These are phyloP conservation scores for Cystobasidium slooffiae DNA, from an alignment of 1,284 basidiomycete genomes.

Conservation along the genomic window DNA sequence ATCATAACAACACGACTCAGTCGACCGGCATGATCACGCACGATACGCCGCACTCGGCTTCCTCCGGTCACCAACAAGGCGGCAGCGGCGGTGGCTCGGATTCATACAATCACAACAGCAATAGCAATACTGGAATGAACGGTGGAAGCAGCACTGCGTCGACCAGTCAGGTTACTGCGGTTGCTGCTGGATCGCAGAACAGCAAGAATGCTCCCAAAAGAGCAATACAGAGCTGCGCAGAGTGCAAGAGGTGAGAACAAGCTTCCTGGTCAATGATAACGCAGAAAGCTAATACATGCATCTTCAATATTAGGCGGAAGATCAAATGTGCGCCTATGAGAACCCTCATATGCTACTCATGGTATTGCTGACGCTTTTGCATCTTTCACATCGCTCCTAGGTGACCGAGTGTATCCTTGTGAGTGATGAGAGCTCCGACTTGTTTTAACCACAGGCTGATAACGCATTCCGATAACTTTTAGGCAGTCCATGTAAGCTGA, in stretches of 20 bases:
- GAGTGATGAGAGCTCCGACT: not conserved
- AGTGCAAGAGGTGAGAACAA: conserved; percentile 27
- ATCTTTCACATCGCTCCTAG: conserved; percentile 9
- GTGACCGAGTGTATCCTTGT: conserved; percentile 43
- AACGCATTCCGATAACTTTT: not conserved
- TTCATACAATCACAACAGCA: not conserved
- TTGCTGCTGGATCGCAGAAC: not conserved
- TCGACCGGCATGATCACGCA: conserved; percentile 6
- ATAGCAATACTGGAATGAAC: not conserved
- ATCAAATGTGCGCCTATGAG: conserved; percentile 29
- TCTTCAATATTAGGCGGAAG: conserved; percentile 21
- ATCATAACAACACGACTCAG: not conserved
- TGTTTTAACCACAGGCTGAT: not conserved
- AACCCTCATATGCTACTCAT: not conserved
- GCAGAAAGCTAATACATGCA: not conserved
- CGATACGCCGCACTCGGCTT: conserved; percentile 21
- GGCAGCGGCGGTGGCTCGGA: conserved; percentile 1
- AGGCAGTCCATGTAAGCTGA: conserved; percentile 41
- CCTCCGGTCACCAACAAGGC: conserved; percentile 10
- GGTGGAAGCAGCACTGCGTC: conserved; percentile 3
- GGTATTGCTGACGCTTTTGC: not conserved
- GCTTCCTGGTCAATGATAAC: not conserved
- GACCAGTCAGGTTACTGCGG: conserved; percentile 5
- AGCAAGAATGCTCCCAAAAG: conserved; percentile 23
- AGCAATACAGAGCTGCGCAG: conserved; percentile 37